A percentile compares a stretch with the other conserved stretches of the same genome.
These are phyloP conservation scores for Euphorbia schlechtendalii DNA, from an alignment of 441 rosid species.

Conservation along the genomic window DNA sequence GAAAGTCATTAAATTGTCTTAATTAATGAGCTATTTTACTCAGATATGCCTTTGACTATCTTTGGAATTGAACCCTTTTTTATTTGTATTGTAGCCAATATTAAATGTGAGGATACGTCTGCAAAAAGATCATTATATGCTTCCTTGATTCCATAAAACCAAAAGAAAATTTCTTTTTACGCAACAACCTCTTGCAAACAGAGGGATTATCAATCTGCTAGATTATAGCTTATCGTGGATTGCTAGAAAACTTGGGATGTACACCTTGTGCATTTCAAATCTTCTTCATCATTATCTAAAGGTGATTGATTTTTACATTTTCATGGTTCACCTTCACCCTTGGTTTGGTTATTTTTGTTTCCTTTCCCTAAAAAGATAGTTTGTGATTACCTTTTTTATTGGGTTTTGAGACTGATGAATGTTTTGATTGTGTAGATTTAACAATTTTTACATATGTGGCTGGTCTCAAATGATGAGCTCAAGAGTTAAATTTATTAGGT, in stretches of 20 bases:
- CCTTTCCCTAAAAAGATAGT: neutral
- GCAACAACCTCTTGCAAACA: too few species aligned
- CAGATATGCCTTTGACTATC: too few species aligned
- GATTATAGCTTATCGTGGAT: neutral
- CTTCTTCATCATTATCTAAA: neutral
- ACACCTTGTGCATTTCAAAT: neutral
- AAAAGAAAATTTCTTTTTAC: too few species aligned
- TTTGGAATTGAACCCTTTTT: too few species aligned
- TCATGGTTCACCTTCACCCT: neutral
- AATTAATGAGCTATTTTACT: too few species aligned
- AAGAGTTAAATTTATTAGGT: neutral
- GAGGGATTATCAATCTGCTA: neutral
- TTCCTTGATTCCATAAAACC: too few species aligned
- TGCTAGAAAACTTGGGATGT: neutral
- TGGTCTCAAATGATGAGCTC: neutral
- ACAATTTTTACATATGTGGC: neutral
- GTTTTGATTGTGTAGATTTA: neutral
- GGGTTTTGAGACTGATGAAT: neutral
- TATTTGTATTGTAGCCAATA: too few species aligned
- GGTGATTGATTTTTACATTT: neutral
- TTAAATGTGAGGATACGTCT: too few species aligned
- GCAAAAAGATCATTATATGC: too few species aligned
- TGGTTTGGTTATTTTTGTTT: neutral
- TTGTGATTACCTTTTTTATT: neutral
- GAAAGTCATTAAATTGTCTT: too few species aligned